These are phyloP conservation scores for Gastrolobium bilobum DNA, from an alignment of 306 rosid species.

Conservation along the genomic window DNA sequence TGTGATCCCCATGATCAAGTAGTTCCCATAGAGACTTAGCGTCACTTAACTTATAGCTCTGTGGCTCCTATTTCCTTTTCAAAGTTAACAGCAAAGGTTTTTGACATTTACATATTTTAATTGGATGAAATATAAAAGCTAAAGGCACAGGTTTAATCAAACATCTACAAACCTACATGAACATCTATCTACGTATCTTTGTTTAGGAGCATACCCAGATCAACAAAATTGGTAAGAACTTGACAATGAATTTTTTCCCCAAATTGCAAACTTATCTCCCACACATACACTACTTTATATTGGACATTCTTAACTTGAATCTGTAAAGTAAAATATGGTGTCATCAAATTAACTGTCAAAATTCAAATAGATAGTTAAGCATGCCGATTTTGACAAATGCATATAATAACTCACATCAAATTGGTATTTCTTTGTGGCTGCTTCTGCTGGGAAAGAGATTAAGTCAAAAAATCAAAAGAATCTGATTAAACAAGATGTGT, in stretches of 20 bases:
- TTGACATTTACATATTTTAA: conserved; percentile 18
- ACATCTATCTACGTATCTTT: conserved; percentile 11
- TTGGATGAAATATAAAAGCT: background rate
- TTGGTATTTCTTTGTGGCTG: no score
- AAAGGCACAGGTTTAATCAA: background rate
- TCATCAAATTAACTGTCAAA: no score
- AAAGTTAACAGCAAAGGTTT: background rate
- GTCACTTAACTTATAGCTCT: conserved; percentile 19
- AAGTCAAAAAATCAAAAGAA: no score
- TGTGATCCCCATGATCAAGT: conserved; percentile 1
- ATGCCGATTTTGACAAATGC: no score
- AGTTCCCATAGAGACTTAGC: background rate
- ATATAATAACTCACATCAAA: no score
- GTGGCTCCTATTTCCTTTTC: background rate
- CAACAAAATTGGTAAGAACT: conserved; percentile 47
- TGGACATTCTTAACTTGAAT: no score
- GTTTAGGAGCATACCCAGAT: conserved; percentile 29
- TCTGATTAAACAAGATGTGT: no score
- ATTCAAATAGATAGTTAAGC: no score
- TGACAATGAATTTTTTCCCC: conserved; percentile 20
- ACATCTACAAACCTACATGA: background rate
- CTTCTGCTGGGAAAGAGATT: no score
- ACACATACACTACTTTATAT: conserved; percentile 12
- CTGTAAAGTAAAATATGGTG: no score
- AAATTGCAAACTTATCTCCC: conserved; percentile 33